Percentiles rank a stretch among this genome's conserved stretches.
Conservation (phyloP, 2,329 filamentous ascomycete genomes). For the Xylaria sp. region DNA sequence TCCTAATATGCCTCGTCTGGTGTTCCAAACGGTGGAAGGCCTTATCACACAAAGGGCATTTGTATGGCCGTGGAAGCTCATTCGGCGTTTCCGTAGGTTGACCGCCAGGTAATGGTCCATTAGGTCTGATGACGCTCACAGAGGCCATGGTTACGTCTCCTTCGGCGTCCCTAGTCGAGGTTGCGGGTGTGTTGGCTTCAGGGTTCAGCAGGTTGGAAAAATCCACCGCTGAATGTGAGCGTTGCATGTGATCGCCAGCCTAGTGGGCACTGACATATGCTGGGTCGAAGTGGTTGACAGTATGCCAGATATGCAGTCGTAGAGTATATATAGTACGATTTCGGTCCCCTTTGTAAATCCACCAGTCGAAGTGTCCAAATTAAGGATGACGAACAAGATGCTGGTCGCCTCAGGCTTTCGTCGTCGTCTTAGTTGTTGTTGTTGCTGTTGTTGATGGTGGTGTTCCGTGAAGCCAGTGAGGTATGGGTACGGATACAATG, state of each 20-base stretch:
- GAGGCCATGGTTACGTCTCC: conserved; percentile 58
- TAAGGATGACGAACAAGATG: not conserved
- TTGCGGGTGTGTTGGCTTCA: conserved; percentile 46
- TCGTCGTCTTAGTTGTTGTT: too few relatives aligned
- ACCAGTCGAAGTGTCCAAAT: not conserved
- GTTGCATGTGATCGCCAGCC: conserved; percentile 72
- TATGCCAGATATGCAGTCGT: not conserved
- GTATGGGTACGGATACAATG: not conserved
- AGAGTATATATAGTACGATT: not conserved
- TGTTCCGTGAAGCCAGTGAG: conserved; percentile 3
- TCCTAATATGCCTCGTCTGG: conserved; percentile 88
- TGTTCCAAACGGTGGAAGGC: conserved; percentile 98
- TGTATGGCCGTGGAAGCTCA: conserved; percentile 94
- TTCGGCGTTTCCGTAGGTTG: conserved; percentile 63
- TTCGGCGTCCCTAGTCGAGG: conserved; percentile 40
- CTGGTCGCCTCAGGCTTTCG: too few relatives aligned
- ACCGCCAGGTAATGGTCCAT: conserved; percentile 66
- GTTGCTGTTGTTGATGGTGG: too few relatives aligned
- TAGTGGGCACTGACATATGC: conserved; percentile 36
- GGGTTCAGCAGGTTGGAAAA: conserved; percentile 78
- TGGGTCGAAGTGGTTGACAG: conserved; percentile 1
- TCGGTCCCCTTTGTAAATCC: not conserved
- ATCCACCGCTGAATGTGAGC: conserved; percentile 74
- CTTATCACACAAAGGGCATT: conserved; percentile 97
- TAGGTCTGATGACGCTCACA: conserved; percentile 64